Evolutionary conservation across 805 yeast species (phyloP), one percentile per base, ranked within the genome.

Genomic region (Priceomyces haplophilus): DNA sequence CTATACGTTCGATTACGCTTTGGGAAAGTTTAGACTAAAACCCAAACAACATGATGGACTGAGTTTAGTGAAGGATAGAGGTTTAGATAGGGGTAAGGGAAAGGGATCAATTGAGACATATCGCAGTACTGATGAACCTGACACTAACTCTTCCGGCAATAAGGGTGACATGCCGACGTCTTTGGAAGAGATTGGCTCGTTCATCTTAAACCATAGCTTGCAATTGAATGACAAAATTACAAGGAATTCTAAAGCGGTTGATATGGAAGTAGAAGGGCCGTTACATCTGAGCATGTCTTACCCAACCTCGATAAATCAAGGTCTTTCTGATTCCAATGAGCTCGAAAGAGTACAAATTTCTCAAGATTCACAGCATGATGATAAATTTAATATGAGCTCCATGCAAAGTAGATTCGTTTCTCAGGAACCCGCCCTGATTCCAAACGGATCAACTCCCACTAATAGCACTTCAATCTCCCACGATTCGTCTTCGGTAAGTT

Each of bases 171-270:
- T 53, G 3, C 64, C 65, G 3, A 42, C 51, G 6, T 57, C 71
- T 0, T 51, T 67, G n/a, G 65, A 61, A 29, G 73, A 67, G 27
- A 68, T 69, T 34, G 69, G 67, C 49, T 58, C 58, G 29, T 55
- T 59, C 38, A 69, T 69, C 23, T 46, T 58, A 7, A 61, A 52
- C 29, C 74, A 69, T 42, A 59, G 71, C 2, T 57, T 58, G 15
- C 52, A 58, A 31, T 45, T 65, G 24, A 53, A 56, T 13, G 42
- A 48, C 15, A 41, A 45, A 15, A 24, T 36, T 36, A 5, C 31
- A 23, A 36, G 39, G 18, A 25, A 36, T 10, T 36, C 30, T 10
- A 15, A 23, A 25, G 39, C 5, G n/a, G 24, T 21, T 21, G 24
- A 21, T 8, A 8, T 8, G 8, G 24, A 21, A 8, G 8, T 7